A percentile compares a stretch with the other conserved stretches of the same genome.
These are phyloP conservation scores for Globomyces sp. DNA, from an alignment of 371 early-diverging fungal species.

Conservation along the genomic window DNA sequence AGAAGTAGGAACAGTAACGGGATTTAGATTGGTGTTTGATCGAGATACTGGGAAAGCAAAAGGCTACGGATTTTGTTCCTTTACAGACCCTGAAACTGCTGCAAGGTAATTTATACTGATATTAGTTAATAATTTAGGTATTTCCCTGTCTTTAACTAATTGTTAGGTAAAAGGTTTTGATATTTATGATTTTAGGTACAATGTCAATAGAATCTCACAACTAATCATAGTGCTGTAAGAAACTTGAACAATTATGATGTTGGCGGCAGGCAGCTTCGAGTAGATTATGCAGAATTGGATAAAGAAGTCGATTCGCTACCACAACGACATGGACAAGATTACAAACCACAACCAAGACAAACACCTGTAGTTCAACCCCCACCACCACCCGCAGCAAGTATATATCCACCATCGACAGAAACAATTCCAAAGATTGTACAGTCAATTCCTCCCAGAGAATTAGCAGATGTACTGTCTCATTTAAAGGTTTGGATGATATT, in stretches of 20 bases:
- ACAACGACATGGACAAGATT: constrained; percentile 15
- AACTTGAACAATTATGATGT: constrained; percentile 81
- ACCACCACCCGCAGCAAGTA: neutral
- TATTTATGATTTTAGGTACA: neutral
- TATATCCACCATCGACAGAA: constrained; percentile 32
- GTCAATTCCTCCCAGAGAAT: constrained; percentile 62
- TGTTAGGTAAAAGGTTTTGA: neutral
- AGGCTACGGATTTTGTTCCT: constrained; percentile 90
- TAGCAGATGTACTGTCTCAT: constrained; percentile 70
- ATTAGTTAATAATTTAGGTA: no score
- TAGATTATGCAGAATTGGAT: constrained; percentile 78
- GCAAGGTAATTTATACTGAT: neutral
- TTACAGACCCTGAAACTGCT: constrained; percentile 49
- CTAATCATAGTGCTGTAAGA: constrained; percentile 65
- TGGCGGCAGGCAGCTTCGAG: constrained; percentile 75
- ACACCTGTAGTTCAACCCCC: neutral
- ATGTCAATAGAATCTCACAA: constrained; percentile 58
- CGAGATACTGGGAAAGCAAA: constrained; percentile 84
- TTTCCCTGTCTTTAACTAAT: neutral
- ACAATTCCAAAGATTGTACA: constrained; percentile 4
- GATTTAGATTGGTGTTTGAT: constrained; percentile 77
- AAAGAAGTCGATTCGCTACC: constrained; percentile 26
- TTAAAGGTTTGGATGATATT: constrained; percentile 59
- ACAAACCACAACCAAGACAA: constrained; percentile 18
- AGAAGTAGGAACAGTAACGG: constrained; percentile 80